These are phyloP conservation scores for Phaeotremella fagi DNA, from an alignment of 768 basidiomycete genomes.

Conservation along the genomic window DNA sequence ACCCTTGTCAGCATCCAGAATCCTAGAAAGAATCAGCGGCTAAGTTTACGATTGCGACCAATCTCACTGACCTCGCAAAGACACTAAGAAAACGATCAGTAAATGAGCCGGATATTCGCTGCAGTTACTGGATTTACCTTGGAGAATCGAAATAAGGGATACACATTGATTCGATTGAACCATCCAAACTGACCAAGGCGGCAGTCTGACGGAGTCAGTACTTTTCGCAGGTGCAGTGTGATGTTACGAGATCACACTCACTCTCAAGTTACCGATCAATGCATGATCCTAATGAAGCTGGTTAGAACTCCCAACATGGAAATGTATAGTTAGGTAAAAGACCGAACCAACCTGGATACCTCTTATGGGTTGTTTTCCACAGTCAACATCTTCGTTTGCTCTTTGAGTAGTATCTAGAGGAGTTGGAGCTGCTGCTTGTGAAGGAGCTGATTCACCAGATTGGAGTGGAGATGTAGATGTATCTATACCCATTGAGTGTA, in stretches of 20 bases:
- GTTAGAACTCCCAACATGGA: background rate
- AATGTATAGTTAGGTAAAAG: background rate
- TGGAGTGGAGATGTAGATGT: too few relatives aligned
- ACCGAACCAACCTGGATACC: conserved; percentile 36
- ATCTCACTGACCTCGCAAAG: conserved; percentile 62
- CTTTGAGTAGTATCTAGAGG: too few relatives aligned
- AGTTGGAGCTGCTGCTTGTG: too few relatives aligned
- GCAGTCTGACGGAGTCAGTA: conserved; percentile 31
- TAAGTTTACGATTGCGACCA: background rate
- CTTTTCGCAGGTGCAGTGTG: too few relatives aligned
- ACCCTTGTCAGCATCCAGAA: conserved; percentile 55
- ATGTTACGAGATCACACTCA: conserved; percentile 2
- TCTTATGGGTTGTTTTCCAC: conserved; percentile 14
- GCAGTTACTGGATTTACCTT: too few relatives aligned
- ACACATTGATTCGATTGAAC: conserved; percentile 73
- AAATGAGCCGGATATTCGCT: too few relatives aligned
- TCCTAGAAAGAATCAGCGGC: too few relatives aligned
- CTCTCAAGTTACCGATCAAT: conserved; percentile 46
- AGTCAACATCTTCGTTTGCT: conserved; percentile 10
- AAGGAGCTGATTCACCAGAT: too few relatives aligned
- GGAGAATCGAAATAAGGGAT: conserved; percentile 92
- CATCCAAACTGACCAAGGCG: conserved; percentile 50
- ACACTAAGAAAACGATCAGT: conserved; percentile 46
- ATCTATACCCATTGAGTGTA: too few relatives aligned
- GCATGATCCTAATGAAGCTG: conserved; percentile 39